Evolutionary conservation across 2,329 filamentous ascomycete genomes (phyloP).

Genomic region (Sordariomycetes sp.): DNA sequence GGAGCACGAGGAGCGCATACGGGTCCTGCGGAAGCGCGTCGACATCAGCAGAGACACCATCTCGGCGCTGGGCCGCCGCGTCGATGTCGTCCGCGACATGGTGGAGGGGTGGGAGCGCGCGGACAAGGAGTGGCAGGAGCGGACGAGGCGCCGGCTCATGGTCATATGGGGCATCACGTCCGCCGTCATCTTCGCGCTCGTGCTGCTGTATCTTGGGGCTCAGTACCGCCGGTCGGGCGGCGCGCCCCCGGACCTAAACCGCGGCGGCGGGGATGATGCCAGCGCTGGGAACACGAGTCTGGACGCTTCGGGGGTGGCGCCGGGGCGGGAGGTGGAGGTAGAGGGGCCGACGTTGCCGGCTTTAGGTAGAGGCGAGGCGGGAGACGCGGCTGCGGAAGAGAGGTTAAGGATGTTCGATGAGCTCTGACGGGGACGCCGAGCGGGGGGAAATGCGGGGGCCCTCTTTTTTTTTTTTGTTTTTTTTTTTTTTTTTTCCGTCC

Average conservation of each 20-base stretch:
- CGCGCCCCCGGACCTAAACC: neutral
- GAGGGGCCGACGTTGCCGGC: neutral
- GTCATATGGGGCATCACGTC: constrained; percentile 49
- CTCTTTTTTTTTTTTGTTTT: neutral
- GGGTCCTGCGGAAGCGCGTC: constrained; percentile 48
- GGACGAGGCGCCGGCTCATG: constrained; percentile 47
- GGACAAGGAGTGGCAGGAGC: constrained; percentile 56
- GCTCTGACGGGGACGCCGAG: constrained; percentile 18
- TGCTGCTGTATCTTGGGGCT: constrained; percentile 15
- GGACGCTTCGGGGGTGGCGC: neutral
- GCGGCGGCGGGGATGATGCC: neutral
- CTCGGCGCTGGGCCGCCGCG: constrained; percentile 43
- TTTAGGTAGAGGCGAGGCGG: neutral
- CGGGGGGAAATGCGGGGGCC: neutral
- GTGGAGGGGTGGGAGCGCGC: constrained; percentile 56
- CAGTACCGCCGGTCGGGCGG: neutral
- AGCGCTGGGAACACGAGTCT: neutral
- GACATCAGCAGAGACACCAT: constrained; percentile 45
- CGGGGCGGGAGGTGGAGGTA: neutral
- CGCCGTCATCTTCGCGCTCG: constrained; percentile 29
- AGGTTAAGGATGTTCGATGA: constrained; percentile 31
- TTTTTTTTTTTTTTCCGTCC: neutral
- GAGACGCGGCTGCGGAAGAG: constrained; percentile 13
- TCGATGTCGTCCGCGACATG: constrained; percentile 48
- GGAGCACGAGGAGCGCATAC: constrained; percentile 50